Percentiles rank a stretch among this genome's conserved stretches.
phyloP scores from a whole-genome alignment of 2,329 filamentous ascomycete genomes.

The Trichophyton mentagrophytes region DNA sequence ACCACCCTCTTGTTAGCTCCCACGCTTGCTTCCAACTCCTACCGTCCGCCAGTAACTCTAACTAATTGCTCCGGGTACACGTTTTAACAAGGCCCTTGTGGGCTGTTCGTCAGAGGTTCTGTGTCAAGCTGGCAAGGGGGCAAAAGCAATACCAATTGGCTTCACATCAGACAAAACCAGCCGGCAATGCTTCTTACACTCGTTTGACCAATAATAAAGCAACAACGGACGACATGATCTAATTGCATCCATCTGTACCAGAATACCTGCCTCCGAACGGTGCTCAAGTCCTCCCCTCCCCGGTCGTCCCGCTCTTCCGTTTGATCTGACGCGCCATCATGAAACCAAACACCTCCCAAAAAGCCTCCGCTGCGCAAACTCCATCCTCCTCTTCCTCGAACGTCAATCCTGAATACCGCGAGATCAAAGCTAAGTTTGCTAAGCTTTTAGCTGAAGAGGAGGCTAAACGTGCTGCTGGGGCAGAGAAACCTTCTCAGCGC shows the following conservation, averaged over 20 bases:
- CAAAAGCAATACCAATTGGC: background rate
- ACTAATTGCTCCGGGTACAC: no score
- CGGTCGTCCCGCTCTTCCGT: background rate
- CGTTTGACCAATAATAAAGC: background rate
- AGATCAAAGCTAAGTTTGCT: constrained; percentile 16
- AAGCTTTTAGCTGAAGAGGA: constrained; percentile 14
- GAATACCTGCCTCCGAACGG: background rate
- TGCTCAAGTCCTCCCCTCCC: background rate
- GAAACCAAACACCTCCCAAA: constrained; percentile 7
- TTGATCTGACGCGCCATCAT: background rate
- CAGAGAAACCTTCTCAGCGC: background rate
- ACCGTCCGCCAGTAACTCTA: background rate
- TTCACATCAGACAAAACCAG: no score
- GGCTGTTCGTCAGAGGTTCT: background rate
- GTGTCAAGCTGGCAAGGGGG: background rate
- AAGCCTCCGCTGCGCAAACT: background rate
- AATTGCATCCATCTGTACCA: background rate
- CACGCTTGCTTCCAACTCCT: background rate
- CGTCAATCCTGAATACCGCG: constrained; percentile 10
- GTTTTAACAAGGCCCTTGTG: background rate
- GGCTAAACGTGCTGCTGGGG: constrained; percentile 8
- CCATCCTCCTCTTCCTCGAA: background rate
- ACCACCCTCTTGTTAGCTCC: background rate
- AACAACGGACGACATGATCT: background rate
- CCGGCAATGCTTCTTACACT: background rate